Conservation (phyloP, 2,329 filamentous ascomycete genomes). For the Sodiomyces alkalinus region DNA sequence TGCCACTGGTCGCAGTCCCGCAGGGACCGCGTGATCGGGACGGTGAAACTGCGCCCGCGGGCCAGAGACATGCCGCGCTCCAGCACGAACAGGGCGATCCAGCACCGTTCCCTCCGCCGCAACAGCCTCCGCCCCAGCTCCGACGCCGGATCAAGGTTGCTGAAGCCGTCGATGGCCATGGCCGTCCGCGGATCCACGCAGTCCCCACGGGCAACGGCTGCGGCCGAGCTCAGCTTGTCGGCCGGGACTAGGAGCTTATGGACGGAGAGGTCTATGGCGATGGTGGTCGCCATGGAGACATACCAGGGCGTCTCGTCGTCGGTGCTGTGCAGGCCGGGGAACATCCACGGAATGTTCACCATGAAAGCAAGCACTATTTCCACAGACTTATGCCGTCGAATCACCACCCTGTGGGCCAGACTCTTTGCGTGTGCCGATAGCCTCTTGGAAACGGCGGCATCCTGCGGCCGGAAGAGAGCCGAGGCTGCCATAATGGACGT, state of each 20-base stretch:
- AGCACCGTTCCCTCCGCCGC: constrained; percentile 50
- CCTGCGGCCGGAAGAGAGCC: constrained; percentile 49
- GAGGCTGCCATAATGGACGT: constrained; percentile 57
- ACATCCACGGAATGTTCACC: constrained; percentile 65
- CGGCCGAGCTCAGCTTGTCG: constrained; percentile 26
- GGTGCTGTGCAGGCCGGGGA: constrained; percentile 48
- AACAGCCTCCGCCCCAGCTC: constrained; percentile 45
- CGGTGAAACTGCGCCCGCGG: constrained; percentile 51
- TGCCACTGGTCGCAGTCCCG: constrained; percentile 58
- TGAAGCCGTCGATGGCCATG: constrained; percentile 52
- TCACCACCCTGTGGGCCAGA: constrained; percentile 46
- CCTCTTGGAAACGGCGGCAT: constrained; percentile 48
- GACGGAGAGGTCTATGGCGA: constrained; percentile 53
- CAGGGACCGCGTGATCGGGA: constrained; percentile 50
- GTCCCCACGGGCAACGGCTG: constrained; percentile 37
- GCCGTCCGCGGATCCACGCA: constrained; percentile 54
- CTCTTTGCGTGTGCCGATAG: constrained; percentile 48
- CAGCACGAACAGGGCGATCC: constrained; percentile 58
- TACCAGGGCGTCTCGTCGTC: constrained; percentile 62
- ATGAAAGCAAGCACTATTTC: constrained; percentile 64
- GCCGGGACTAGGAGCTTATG: constrained; percentile 53
- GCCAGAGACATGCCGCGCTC: constrained; percentile 60
- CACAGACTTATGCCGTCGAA: constrained; percentile 48
- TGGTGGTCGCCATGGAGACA: constrained; percentile 52
- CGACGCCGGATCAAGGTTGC: constrained; percentile 44